Conservation (phyloP, 768 basidiomycete genomes). For the Filobasidium floriforme region DNA sequence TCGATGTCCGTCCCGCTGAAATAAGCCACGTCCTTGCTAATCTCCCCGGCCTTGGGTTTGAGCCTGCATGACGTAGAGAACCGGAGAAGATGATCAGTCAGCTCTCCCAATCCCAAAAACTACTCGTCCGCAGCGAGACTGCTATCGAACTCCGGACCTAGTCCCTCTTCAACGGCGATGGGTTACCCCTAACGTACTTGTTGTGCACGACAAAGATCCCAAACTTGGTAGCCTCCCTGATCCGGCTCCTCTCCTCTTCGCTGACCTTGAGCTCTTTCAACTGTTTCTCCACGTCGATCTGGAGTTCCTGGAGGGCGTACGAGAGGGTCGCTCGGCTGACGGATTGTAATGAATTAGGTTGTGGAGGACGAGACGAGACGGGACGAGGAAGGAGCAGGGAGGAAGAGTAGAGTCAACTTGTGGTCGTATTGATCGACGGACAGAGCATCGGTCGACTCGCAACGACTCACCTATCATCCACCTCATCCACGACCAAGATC, state of each 20-base stretch:
- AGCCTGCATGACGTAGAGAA: constrained; percentile 49
- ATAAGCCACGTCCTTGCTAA: constrained; percentile 65
- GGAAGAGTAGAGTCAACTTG: too few species aligned
- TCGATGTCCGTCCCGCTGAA: constrained; percentile 65
- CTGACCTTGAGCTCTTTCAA: constrained; percentile 56
- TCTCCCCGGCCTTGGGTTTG: constrained; percentile 69
- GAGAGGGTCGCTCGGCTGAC: constrained; percentile 47
- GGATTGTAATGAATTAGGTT: too few species aligned
- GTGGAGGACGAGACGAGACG: too few species aligned
- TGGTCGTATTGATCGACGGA: neutral
- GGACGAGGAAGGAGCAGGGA: too few species aligned
- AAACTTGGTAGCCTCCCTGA: constrained; percentile 69
- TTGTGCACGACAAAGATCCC: constrained; percentile 70
- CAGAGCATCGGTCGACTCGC: neutral
- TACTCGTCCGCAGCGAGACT: too few species aligned
- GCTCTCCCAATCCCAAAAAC: too few species aligned
- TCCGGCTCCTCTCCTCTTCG: constrained; percentile 65
- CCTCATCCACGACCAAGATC: constrained; percentile 65
- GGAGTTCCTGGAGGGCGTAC: constrained; percentile 82
- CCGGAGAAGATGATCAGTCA: too few species aligned
- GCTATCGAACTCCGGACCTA: too few species aligned
- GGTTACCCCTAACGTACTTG: too few species aligned
- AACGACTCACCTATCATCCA: constrained; percentile 41
- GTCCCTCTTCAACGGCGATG: too few species aligned
- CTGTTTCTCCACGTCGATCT: constrained; percentile 64